Conservation (phyloP, 1,284 basidiomycete species). For the Veloporphyrellus conicus region DNA sequence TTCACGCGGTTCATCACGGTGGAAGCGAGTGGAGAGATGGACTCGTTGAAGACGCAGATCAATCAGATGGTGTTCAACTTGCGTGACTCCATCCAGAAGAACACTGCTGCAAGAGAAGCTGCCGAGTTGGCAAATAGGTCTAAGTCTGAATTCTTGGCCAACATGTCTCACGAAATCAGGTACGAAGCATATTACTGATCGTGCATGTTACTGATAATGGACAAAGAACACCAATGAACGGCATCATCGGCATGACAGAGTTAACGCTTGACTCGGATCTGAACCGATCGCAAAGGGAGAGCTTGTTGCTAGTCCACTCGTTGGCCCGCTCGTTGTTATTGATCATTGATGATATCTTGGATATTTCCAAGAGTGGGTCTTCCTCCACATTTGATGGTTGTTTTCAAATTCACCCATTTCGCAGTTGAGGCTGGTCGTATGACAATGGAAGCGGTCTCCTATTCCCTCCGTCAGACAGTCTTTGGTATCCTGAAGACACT, state of each 20-base stretch:
- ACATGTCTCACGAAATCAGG: conserved; percentile 97
- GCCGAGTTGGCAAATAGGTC: conserved; percentile 94
- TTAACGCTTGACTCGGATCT: conserved; percentile 92
- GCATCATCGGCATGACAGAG: conserved; percentile 99
- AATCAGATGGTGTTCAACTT: conserved; percentile 99
- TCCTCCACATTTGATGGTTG: neutral
- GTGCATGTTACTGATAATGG: conserved; percentile 13
- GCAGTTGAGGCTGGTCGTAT: conserved; percentile 96
- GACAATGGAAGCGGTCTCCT: conserved; percentile 99
- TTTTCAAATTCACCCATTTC: conserved; percentile 9
- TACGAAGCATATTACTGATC: conserved; percentile 34
- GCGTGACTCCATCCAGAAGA: conserved; percentile 97
- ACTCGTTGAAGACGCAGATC: conserved; percentile 98
- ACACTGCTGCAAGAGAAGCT: conserved; percentile 95
- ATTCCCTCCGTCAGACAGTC: conserved; percentile 94
- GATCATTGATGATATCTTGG: conserved; percentile 98
- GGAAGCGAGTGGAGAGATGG: conserved; percentile 98
- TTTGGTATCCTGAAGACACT: conserved; percentile 98
- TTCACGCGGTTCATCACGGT: conserved; percentile 99
- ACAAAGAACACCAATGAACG: conserved; percentile 92
- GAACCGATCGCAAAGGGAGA: conserved; percentile 88
- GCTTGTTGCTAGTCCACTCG: conserved; percentile 92
- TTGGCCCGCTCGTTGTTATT: conserved; percentile 89
- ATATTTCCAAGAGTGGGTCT: conserved; percentile 96
- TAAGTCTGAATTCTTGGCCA: conserved; percentile 97